Percentiles rank a stretch among this genome's conserved stretches.
Evolutionary conservation across 2,329 filamentous ascomycete species (phyloP).

Genomic region (Penicillium decumbens): DNA sequence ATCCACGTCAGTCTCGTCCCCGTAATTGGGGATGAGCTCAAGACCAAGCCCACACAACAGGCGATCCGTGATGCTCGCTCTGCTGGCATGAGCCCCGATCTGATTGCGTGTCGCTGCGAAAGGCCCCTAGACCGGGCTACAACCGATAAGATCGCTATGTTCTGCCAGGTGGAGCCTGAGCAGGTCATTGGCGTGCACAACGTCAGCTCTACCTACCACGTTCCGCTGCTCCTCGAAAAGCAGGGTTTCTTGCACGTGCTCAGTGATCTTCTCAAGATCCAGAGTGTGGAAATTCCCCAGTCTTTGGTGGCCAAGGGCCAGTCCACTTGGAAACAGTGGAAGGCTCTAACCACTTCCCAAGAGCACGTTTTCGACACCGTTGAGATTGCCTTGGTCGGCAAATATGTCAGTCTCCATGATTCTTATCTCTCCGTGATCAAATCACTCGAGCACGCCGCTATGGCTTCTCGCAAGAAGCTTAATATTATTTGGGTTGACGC

Average conservation of each 20-base stretch:
- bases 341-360: conserved; percentile 62
- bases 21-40: conserved; percentile 68
- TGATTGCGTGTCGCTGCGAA: conserved; percentile 93
- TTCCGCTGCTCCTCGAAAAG: conserved; percentile 78
- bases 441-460: conserved; percentile 43
- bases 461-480: conserved; percentile 14
- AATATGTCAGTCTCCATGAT: conserved; percentile 81
- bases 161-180: conserved; percentile 78
- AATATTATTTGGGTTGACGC: conserved; percentile 75
- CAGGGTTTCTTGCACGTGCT: conserved; percentile 71
- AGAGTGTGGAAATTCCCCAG: conserved; percentile 40
- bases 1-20: conserved; percentile 79
- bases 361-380: conserved; percentile 65
- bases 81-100: conserved; percentile 66
- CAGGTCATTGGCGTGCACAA: conserved; percentile 85
- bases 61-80: conserved; percentile 79
- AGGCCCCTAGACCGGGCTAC: conserved; percentile 66
- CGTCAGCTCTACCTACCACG: conserved; percentile 86
- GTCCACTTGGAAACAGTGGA: conserved; percentile 74
- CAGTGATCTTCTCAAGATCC: conserved; percentile 59
- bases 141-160: conserved; percentile 78
- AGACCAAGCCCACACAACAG: conserved; percentile 94
- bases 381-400: conserved; percentile 84
- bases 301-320: conserved; percentile 58
- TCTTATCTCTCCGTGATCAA: conserved; percentile 81